Evolutionary conservation across 495 filamentous ascomycete genomes (phyloP).

Genomic region (Aspergillus avenaceus): DNA sequence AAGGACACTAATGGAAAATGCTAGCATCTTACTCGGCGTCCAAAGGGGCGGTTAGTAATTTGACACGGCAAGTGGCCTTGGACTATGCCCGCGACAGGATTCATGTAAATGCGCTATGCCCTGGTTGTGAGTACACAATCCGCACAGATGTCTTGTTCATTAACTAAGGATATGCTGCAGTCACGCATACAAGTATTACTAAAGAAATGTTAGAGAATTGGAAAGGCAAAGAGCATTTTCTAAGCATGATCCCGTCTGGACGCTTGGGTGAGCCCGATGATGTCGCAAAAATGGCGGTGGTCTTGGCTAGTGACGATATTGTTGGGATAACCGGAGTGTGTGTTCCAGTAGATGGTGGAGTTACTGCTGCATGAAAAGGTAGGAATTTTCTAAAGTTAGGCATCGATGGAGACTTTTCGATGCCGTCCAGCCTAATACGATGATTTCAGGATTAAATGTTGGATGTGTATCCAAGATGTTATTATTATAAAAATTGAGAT

Average conservation of each 20-base stretch:
- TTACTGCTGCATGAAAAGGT: constrained; percentile 26
- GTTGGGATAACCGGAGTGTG: constrained; percentile 42
- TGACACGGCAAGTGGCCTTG: constrained; percentile 47
- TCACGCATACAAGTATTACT: constrained; percentile 30
- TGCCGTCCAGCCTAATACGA: too few relatives aligned
- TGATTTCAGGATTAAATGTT: too few relatives aligned
- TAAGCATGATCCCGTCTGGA: constrained; percentile 40
- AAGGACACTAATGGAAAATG: neutral
- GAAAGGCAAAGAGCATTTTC: constrained; percentile 22
- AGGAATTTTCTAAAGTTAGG: too few relatives aligned
- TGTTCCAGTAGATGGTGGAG: constrained; percentile 51
- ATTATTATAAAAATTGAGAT: too few relatives aligned
- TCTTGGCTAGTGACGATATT: constrained; percentile 48
- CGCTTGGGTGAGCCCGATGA: constrained; percentile 42
- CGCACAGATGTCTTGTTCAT: too few relatives aligned
- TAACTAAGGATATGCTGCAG: constrained; percentile 7
- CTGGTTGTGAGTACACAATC: constrained; percentile 52
- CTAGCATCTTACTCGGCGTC: constrained; percentile 47
- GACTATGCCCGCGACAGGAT: constrained; percentile 50
- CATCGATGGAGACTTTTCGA: too few relatives aligned
- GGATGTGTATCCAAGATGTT: too few relatives aligned
- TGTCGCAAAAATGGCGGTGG: constrained; percentile 46
- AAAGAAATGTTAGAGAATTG: constrained; percentile 24
- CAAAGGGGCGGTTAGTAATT: constrained; percentile 47
- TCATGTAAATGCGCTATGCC: constrained; percentile 53